These are phyloP conservation scores for Diaporthe citri DNA, from an alignment of 2,329 filamentous ascomycete species.

Conservation along the genomic window DNA sequence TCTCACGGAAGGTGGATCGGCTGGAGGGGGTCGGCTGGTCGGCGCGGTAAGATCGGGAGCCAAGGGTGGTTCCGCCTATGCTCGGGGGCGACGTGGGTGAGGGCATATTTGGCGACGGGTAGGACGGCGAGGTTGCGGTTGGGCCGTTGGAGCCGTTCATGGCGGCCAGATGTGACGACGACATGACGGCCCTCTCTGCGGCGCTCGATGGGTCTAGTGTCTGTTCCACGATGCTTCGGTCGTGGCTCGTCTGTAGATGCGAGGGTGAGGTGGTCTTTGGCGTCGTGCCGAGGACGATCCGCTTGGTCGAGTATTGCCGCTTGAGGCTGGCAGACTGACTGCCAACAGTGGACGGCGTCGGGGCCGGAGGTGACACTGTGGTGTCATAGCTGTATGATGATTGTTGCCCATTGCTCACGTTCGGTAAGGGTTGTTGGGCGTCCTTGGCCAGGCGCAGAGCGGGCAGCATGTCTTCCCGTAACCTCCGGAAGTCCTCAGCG, in stretches of 20 bases:
- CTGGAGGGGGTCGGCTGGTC: constrained; percentile 67
- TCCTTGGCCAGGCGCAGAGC: constrained; percentile 93
- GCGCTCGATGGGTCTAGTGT: constrained; percentile 77
- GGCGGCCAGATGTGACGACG: constrained; percentile 77
- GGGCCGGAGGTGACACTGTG: constrained; percentile 68
- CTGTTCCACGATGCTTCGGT: constrained; percentile 73
- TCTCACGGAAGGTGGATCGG: constrained; percentile 67
- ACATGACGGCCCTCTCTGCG: constrained; percentile 74
- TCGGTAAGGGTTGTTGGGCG: constrained; percentile 86
- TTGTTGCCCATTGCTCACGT: constrained; percentile 56
- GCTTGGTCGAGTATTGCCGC: constrained; percentile 81
- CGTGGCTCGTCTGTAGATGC: constrained; percentile 76
- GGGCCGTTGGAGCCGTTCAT: constrained; percentile 73
- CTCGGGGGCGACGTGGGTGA: constrained; percentile 77
- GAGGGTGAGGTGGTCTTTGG: constrained; percentile 85
- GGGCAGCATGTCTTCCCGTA: constrained; percentile 92
- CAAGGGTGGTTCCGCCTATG: constrained; percentile 65
- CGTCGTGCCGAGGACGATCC: constrained; percentile 76
- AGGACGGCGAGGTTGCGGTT: constrained; percentile 65
- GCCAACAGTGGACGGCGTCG: constrained; percentile 66
- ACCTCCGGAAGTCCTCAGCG: constrained; percentile 86
- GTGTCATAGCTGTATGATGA: constrained; percentile 64
- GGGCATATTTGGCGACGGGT: constrained; percentile 75
- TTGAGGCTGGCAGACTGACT: constrained; percentile 68
- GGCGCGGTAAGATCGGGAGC: constrained; percentile 70